Base-by-base conservation (phyloP, 768 basidiomycete genomes). In the Mycena polygramma region DNA sequence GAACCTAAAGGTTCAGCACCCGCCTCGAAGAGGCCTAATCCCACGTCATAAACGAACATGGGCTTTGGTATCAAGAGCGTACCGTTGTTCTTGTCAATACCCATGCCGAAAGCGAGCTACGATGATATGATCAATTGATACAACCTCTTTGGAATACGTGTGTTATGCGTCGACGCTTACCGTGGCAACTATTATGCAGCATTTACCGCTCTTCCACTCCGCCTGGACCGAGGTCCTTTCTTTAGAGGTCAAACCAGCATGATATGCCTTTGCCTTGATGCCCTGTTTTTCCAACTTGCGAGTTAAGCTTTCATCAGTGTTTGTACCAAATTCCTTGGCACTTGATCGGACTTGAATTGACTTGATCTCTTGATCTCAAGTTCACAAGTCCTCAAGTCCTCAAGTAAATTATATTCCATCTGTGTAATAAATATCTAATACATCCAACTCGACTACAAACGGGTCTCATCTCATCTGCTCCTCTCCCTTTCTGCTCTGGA, bases 21-120 rank as follows among this genome's bases (percentile, higher is more conserved):
- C n/a, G n/a, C n/a, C n/a, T n/a, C n/a, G n/a, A n/a, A n/a, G n/a
- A n/a, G n/a, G n/a, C n/a, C n/a, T n/a, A n/a, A n/a, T n/a, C n/a
- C n/a, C n/a, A n/a, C n/a, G n/a, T n/a, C n/a, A n/a, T 30, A 30
- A 30, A 30, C 6, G 30, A 30, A 30, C 30, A 30, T 30, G 6
- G 6, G 30, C 30, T 30, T 6, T 30, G 30, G 30, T 30, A 30
- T 30, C 30, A 30, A 57, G 35, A 57, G 45, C 55, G 15, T 30
- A 87, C 86, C 87, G 63, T 88, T 80, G 5, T 81, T 69, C 71
- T 91, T 91, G 78, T 91, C 89, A 59, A 92, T 89, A 0, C 92
- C 92, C 91, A 94, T 92, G 11, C 92, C 92, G 74, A 94, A 93
- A 0, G 91, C 91, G 63, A 90, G 82, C 91, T 91, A 71, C 45